Percentiles rank a stretch among this genome's conserved stretches.
phyloP scores from a whole-genome alignment of 139 green algal species.

The Coccomyxa sp. region DNA sequence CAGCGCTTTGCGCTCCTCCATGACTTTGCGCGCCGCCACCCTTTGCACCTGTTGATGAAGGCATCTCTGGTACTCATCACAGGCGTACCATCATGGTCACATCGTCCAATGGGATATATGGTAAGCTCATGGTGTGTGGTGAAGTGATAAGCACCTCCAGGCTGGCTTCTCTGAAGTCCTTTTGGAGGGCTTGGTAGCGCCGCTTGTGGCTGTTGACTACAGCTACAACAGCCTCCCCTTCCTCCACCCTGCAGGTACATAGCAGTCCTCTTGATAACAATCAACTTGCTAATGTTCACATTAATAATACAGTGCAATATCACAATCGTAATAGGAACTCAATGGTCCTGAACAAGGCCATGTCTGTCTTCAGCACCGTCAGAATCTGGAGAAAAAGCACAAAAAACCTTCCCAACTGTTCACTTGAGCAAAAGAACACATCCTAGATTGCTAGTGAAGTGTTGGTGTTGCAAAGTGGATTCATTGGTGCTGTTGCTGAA shows the following conservation, averaged over 20 bases:
- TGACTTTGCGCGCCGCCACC: neutral
- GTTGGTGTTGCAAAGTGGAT: neutral
- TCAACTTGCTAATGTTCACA: neutral
- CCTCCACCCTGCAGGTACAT: constrained; percentile 45
- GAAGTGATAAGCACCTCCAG: neutral
- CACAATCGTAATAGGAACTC: neutral
- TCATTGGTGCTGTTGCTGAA: neutral
- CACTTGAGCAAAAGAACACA: too few relatives aligned
- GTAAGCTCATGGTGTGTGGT: neutral
- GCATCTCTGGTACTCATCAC: too few relatives aligned
- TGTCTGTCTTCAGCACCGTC: neutral
- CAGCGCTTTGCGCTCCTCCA: constrained; percentile 27
- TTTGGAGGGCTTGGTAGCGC: constrained; percentile 37
- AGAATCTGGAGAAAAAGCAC: neutral
- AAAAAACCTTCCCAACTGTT: too few relatives aligned
- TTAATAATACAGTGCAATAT: too few relatives aligned
- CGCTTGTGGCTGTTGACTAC: constrained; percentile 42
- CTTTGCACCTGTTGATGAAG: constrained; percentile 1
- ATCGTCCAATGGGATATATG: too few relatives aligned
- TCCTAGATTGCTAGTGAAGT: too few relatives aligned
- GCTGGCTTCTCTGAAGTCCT: neutral
- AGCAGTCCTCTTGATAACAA: neutral
- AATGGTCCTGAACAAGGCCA: neutral
- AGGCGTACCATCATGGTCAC: too few relatives aligned
- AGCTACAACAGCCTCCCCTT: constrained; percentile 31